phyloP scores from a whole-genome alignment of 805 yeast species.

The Suhomyces kilbournensis region DNA sequence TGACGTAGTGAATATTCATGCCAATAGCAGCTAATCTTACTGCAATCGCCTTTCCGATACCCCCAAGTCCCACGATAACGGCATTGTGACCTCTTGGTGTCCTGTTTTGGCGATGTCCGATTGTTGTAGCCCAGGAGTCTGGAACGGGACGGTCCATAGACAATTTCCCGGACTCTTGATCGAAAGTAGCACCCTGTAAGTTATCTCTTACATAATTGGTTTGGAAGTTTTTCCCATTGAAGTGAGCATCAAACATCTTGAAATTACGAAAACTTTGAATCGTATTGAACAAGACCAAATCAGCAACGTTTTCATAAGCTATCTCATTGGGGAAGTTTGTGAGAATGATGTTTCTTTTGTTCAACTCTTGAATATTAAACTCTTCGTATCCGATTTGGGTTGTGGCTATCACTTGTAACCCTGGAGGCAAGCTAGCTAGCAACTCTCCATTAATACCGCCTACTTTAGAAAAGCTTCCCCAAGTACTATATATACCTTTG shows the following conservation, averaged over 20 bases:
- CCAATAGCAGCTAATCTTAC: constrained; percentile 19
- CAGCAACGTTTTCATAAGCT: constrained; percentile 27
- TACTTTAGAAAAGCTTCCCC: constrained; percentile 19
- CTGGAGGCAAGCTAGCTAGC: constrained; percentile 15
- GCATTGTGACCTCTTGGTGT: constrained; percentile 23
- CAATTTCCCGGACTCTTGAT: constrained; percentile 5
- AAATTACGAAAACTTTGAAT: constrained; percentile 25
- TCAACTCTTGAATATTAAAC: constrained; percentile 18
- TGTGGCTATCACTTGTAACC: constrained; percentile 19
- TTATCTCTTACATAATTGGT: constrained; percentile 12
- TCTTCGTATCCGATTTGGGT: constrained; percentile 24
- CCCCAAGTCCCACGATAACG: constrained; percentile 26
- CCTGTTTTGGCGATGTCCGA: constrained; percentile 12
- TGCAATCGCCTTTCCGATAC: constrained; percentile 23
- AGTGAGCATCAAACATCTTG: constrained; percentile 10
- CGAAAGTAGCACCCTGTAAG: constrained; percentile 12
- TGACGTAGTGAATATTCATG: constrained; percentile 26
- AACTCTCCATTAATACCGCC: constrained; percentile 22
- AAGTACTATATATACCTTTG: constrained; percentile 23
- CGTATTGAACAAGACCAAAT: constrained; percentile 22
- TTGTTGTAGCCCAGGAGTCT: constrained; percentile 28
- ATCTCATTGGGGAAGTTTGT: constrained; percentile 23
- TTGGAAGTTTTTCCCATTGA: constrained; percentile 8
- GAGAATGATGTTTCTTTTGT: constrained; percentile 18
- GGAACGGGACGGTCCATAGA: background rate